These are phyloP conservation scores for Lepidium sativum DNA, from an alignment of 345 rosid genomes.

Conservation along the genomic window DNA sequence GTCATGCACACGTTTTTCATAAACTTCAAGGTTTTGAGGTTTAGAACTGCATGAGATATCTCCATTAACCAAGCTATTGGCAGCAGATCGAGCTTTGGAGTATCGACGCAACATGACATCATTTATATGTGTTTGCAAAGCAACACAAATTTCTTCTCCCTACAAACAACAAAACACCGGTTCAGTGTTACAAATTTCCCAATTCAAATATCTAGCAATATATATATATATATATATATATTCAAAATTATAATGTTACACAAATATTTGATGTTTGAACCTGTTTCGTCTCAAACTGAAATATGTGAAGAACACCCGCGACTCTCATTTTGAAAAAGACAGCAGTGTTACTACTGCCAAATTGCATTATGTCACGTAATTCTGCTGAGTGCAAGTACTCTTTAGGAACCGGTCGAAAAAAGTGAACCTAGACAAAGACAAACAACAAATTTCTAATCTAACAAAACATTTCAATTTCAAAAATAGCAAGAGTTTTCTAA, in stretches of 20 bases:
- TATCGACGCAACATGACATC: conserved; percentile 99
- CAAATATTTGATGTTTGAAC: conserved; percentile 25
- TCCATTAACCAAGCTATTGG: conserved; percentile 57
- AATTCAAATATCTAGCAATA: not conserved
- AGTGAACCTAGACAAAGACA: conserved; percentile 57
- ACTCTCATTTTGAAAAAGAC: conserved; percentile 99
- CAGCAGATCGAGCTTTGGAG: conserved; percentile 77
- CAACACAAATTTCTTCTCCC: conserved; percentile 99
- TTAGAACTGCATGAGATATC: conserved; percentile 54
- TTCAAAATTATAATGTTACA: not conserved
- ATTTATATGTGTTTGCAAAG: conserved; percentile 96
- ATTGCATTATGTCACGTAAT: conserved; percentile 95
- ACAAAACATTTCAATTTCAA: not conserved
- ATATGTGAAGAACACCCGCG: conserved; percentile 96
- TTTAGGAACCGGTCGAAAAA: conserved; percentile 96
- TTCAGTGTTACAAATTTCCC: not conserved
- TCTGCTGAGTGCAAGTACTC: conserved; percentile 95
- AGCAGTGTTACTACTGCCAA: conserved; percentile 97
- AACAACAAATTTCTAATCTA: conserved; percentile 9
- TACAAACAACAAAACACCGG: conserved; percentile 22
- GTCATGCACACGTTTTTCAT: conserved; percentile 74
- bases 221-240: no score
- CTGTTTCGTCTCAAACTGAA: conserved; percentile 99
- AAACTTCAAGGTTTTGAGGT: conserved; percentile 47
- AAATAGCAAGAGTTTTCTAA: not conserved